Evolutionary conservation across 257 asterid species (phyloP), one percentile per base, ranked within the genome.

Genomic region (Solanum virginianum): DNA sequence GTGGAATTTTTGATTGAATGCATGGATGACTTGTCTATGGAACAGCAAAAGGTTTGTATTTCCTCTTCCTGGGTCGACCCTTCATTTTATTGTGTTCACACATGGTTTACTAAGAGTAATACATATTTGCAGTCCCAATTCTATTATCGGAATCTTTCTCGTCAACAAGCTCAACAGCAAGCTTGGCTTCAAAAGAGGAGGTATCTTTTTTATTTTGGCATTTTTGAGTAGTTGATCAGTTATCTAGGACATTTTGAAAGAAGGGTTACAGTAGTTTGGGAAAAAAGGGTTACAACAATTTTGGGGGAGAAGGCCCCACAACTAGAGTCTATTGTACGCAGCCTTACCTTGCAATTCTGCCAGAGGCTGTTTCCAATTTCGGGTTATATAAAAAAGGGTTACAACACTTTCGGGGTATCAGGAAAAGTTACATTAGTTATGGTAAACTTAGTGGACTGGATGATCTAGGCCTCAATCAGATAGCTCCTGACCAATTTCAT

Each of bases 161-260:
- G 98, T 59, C 99, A 97, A 85, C 98, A 97, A 93, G 90, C 97
- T 80, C 98, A 95, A 86, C 98, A 95, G 91, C 98, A 95, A 89
- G 92, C 97, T 16, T 97, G 98, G 98, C 95, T 95, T 90, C 99
- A 97, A 89, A 97, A 95, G 88, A 89, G 99, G 88, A 93, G 98
- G 99, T 94, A 93, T 83, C 32, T 80, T 66, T 65, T 54, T 83
- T 71, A 71, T 47, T 20, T 51, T 20, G 63, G 16, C 10, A 22
- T 72, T 20, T 55, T 80, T 26, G 17, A 15, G 45, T 20, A 72
- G 56, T 75, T 15, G 45, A 62, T 49, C 63, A 14, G 3, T 51
- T 24, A 59, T 41, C 41, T n/a, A 55, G 65, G 80, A 74, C 62
- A 53, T 7, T 80, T 51, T 15, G 17, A 22, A 65, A 13, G 72